Base-by-base conservation (phyloP, 2,329 filamentous ascomycete species). In the Verticillium dahliae region DNA sequence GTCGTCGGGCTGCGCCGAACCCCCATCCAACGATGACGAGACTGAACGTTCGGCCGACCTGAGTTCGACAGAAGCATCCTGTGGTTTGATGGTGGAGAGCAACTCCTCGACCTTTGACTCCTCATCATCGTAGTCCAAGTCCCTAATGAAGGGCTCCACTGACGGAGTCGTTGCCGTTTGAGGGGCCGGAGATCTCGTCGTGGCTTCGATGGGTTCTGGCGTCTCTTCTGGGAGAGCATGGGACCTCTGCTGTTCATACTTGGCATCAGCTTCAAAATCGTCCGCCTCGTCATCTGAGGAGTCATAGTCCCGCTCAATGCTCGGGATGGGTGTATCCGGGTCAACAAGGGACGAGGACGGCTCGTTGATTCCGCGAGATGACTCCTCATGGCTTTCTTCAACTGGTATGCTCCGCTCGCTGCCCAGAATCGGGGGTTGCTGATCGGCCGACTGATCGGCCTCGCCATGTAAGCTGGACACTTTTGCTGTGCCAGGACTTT, bases 401-500 rank as follows among this genome's bases (percentile, higher is more conserved):
- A 15, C 6, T 5, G n/a, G 31, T n/a, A 35, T 45, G 9, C 15
- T 52, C 10, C 7, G 18, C 18, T 52, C 45, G 18, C 5, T 41
- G 39, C n/a, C 57, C 57, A 15, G 15, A 50, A 4, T 58, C 57
- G 38, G 57, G 39, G 14, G 57, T 58, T 50, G 57, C 27, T 14
- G 22, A 27, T 50, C 38, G 57, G 10, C 57, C 57, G 18, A 39
- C 27, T 35, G 22, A 27, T 50, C 38, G 57, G 10, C 57, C 57
- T 34, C 57, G 57, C 57, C 57, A 58, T n/a, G 18, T 50, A 15
- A 58, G 57, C 38, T 31, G 41, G 57, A 58, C 57, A 11, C 57
- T 41, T 39, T 41, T 31, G 11, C 13, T 10, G 14, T 58, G 57
- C 18, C 39, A 33, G 6, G 57, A 58, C 39, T 39, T 31, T 45